These are phyloP conservation scores for Lagenidium sp. DNA, from an alignment of 352 stramenopile genomes.

Conservation along the genomic window DNA sequence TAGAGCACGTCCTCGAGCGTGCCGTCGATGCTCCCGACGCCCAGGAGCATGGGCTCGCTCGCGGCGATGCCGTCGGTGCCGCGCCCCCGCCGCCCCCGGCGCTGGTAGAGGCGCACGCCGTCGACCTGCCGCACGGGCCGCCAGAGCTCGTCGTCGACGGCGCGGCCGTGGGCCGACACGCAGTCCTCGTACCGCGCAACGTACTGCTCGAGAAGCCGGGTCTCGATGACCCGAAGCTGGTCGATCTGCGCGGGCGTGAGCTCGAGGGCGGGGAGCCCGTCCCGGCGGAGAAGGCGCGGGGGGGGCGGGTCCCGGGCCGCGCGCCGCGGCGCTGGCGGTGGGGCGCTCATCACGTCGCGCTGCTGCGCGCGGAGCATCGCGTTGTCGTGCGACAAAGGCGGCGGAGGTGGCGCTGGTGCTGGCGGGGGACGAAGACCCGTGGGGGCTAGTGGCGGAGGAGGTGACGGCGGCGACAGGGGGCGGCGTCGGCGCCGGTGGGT, in stretches of 20 bases:
- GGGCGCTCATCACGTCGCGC: too few species aligned
- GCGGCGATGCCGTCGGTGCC: too few species aligned
- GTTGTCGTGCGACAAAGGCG: too few species aligned
- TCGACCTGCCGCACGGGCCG: constrained; percentile 34
- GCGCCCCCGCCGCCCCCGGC: constrained; percentile 6
- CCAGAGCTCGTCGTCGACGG: constrained; percentile 20
- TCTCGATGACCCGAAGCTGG: constrained; percentile 36
- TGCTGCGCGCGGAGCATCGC: too few species aligned
- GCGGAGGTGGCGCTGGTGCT: too few species aligned
- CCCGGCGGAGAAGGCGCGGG: not conserved
- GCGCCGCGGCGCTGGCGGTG: too few species aligned
- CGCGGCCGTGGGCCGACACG: constrained; percentile 6
- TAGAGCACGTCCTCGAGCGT: constrained; percentile 59
- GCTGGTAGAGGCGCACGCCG: constrained; percentile 43
- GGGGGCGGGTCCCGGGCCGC: not conserved
- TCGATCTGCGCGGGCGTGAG: constrained; percentile 24
- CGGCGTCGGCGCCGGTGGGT: too few species aligned
- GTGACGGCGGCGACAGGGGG: too few species aligned
- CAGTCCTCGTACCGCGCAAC: constrained; percentile 41
- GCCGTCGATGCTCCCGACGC: constrained; percentile 36
- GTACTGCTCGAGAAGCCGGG: constrained; percentile 37
- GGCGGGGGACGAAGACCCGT: too few species aligned
- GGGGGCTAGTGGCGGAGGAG: too few species aligned
- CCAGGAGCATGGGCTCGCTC: constrained; percentile 17
- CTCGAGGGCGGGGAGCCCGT: constrained; percentile 17